Evolutionary conservation across 768 basidiomycete genomes (phyloP).

Genomic region (Infundibulicybe gibba): DNA sequence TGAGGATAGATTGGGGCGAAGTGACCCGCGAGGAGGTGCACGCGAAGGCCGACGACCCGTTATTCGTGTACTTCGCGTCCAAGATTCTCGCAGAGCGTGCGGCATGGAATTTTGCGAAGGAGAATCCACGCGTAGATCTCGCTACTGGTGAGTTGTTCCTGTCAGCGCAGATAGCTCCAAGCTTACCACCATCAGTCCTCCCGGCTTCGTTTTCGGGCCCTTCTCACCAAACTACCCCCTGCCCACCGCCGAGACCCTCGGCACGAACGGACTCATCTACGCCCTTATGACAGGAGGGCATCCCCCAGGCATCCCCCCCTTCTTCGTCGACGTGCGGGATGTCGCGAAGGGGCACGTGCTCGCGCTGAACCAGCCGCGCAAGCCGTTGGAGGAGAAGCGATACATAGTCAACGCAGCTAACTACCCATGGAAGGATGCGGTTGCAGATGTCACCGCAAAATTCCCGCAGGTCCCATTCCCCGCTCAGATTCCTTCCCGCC

Average conservation of each 20-base stretch:
- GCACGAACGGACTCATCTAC: constrained; percentile 25
- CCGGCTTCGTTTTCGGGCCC: constrained; percentile 34
- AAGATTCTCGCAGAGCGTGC: constrained; percentile 36
- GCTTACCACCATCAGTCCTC: constrained; percentile 23
- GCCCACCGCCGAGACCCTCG: constrained; percentile 19
- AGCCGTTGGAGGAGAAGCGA: constrained; percentile 19
- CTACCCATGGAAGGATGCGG: constrained; percentile 25
- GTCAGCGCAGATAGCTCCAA: not conserved
- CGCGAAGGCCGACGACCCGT: constrained; percentile 5
- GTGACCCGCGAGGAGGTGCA: constrained; percentile 3
- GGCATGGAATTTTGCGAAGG: constrained; percentile 30
- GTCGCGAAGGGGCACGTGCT: constrained; percentile 29
- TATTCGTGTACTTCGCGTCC: constrained; percentile 28
- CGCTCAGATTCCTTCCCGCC: constrained; percentile 4
- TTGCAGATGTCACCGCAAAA: constrained; percentile 18
- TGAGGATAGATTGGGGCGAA: constrained; percentile 5
- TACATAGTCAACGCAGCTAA: constrained; percentile 24
- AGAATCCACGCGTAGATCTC: constrained; percentile 27
- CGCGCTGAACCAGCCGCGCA: constrained; percentile 21
- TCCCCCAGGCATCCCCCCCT: constrained; percentile 19
- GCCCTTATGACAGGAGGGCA: constrained; percentile 21
- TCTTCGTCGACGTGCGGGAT: constrained; percentile 31
- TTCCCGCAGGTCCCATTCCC: constrained; percentile 16
- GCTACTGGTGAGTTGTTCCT: constrained; percentile 22
- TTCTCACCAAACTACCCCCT: constrained; percentile 26